Evolutionary conservation across 345 rosid species (phyloP).

Genomic region (Eutrema yunnanense): DNA sequence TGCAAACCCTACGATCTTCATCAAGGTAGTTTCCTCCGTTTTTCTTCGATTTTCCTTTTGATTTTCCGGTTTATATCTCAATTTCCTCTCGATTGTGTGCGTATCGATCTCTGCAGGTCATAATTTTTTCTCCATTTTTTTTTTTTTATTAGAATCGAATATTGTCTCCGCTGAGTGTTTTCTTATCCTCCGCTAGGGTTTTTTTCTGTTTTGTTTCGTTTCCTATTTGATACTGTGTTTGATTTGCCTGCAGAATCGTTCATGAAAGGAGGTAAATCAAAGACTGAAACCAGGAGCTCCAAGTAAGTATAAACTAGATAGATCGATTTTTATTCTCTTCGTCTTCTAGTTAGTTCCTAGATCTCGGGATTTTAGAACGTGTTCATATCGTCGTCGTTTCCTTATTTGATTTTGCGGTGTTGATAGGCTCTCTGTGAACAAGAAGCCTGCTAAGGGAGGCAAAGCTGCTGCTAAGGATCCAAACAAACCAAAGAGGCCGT

Average conservation of each 20-base stretch:
- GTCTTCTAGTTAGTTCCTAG: not conserved
- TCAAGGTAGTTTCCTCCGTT: conserved; percentile 11
- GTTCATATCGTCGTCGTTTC: not conserved
- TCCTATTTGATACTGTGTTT: not conserved
- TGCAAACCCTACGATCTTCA: not conserved
- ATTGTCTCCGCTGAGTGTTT: not conserved
- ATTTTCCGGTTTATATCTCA: not conserved
- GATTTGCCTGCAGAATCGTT: conserved; percentile 37
- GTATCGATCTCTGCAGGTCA: not conserved
- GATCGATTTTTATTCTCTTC: not conserved
- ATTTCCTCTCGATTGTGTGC: not conserved
- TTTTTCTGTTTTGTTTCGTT: not conserved
- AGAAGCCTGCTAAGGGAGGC: conserved; percentile 50
- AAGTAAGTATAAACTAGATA: conserved; percentile 41
- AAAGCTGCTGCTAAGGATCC: conserved; percentile 60
- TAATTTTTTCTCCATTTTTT: not conserved
- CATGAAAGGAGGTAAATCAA: conserved; percentile 94
- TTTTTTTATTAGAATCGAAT: not conserved
- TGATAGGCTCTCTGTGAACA: conserved; percentile 76
- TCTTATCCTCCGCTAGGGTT: not conserved
- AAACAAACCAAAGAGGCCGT: conserved; percentile 65
- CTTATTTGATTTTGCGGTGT: not conserved
- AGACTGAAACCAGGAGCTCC: conserved; percentile 61
- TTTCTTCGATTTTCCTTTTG: not conserved
- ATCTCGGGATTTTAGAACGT: conserved; percentile 34